Percentiles rank a stretch among this genome's conserved stretches.
These are phyloP conservation scores for Fusarium luffae DNA, from an alignment of 2,329 filamentous ascomycete genomes.

Conservation along the genomic window DNA sequence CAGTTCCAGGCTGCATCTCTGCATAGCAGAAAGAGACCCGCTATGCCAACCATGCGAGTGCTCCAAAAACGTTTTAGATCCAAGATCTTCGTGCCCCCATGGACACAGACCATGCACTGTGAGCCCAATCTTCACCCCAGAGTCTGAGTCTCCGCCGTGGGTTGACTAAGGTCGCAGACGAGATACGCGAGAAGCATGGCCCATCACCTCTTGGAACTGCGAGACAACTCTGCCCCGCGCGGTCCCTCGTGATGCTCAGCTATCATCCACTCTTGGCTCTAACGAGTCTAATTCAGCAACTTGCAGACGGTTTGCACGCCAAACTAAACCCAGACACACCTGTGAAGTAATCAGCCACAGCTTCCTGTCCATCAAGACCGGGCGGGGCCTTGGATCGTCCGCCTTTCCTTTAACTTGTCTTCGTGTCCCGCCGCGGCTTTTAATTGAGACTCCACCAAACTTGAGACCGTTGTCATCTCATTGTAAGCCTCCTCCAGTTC, in stretches of 20 bases:
- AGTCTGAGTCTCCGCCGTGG: conserved; percentile 30
- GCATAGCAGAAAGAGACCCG: conserved; percentile 18
- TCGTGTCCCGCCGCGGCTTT: conserved; percentile 31
- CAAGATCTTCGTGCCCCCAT: conserved; percentile 34
- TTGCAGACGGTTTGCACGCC: conserved; percentile 18
- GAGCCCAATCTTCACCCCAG: conserved; percentile 34
- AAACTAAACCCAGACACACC: conserved; percentile 1
- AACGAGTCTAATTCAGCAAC: conserved; percentile 17
- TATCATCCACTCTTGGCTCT: conserved; percentile 28
- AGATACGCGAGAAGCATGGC: conserved; percentile 46
- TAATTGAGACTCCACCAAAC: conserved; percentile 19
- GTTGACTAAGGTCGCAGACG: conserved; percentile 31
- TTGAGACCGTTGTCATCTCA: conserved; percentile 25
- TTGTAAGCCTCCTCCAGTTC: conserved; percentile 27
- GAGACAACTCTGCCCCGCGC: conserved; percentile 33
- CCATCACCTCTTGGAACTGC: conserved; percentile 19
- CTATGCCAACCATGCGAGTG: conserved; percentile 33
- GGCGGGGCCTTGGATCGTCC: conserved; percentile 31
- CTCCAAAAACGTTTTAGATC: conserved; percentile 24
- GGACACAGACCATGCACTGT: conserved; percentile 34
- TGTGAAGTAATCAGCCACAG: conserved; percentile 42
- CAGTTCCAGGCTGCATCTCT: conserved; percentile 11
- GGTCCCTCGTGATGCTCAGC: conserved; percentile 40
- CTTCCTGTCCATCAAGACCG: conserved; percentile 9
- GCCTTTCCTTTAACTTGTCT: conserved; percentile 23